Percentiles rank a stretch among this genome's conserved stretches.
phyloP scores from a whole-genome alignment of 192 early-diverging fungal species.

The Umbelopsis isabellina region DNA sequence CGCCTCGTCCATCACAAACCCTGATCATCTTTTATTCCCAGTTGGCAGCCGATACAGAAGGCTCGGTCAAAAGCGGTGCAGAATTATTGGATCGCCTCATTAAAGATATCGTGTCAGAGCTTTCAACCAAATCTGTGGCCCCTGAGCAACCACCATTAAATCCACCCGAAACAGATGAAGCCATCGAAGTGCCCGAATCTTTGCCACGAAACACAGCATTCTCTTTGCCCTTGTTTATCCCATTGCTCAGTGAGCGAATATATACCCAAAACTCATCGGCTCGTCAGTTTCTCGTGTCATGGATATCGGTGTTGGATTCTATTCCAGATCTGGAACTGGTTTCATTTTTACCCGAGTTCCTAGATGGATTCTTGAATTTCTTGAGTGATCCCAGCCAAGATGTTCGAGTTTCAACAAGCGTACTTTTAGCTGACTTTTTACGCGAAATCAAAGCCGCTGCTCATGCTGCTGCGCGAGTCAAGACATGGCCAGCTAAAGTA shows the following conservation, averaged over 20 bases:
- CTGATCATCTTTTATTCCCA: slow-evolving; percentile 32
- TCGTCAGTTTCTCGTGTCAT: slow-evolving; percentile 92
- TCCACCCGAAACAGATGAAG: slow-evolving; percentile 34
- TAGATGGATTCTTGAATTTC: slow-evolving; percentile 90
- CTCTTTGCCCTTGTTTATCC: slow-evolving; percentile 92
- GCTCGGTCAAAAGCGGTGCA: slow-evolving; percentile 92
- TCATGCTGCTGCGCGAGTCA: slow-evolving; percentile 4
- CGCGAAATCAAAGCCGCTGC: slow-evolving; percentile 80
- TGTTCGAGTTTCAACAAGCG: slow-evolving; percentile 81
- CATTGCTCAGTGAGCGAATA: slow-evolving; percentile 90
- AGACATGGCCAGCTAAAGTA: background rate
- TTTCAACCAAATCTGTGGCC: slow-evolving; percentile 74
- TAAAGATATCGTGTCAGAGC: slow-evolving; percentile 96
- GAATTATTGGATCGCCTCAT: slow-evolving; percentile 93
- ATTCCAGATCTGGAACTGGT: slow-evolving; percentile 95
- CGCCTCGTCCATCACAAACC: too few species aligned
- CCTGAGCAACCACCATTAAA: slow-evolving; percentile 36
- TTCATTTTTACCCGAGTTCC: slow-evolving; percentile 88
- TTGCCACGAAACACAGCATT: slow-evolving; percentile 74
- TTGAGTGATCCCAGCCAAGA: slow-evolving; percentile 90
- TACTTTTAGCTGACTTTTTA: slow-evolving; percentile 87
- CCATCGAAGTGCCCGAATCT: slow-evolving; percentile 47
- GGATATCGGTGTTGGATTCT: slow-evolving; percentile 90
- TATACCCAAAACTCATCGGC: slow-evolving; percentile 88
- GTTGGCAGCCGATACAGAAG: slow-evolving; percentile 87